Percentiles rank a stretch among this genome's conserved stretches.
Evolutionary conservation across 1,284 basidiomycete genomes (phyloP).

Genomic region (Binderoboletus segoi): DNA sequence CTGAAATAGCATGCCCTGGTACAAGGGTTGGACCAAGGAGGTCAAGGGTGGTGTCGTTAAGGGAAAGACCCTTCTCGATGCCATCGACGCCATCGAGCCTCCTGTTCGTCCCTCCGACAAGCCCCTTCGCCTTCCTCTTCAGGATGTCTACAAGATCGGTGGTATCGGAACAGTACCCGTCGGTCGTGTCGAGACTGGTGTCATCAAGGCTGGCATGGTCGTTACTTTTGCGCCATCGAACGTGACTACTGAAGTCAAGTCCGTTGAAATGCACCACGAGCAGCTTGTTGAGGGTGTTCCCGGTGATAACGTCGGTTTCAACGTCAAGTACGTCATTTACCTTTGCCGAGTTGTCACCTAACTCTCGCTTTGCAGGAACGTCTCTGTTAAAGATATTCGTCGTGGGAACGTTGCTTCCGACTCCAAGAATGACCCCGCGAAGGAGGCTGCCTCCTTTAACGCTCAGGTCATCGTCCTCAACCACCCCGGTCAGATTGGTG

Average conservation of each 20-base stretch:
- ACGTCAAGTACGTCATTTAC: conserved; percentile 75
- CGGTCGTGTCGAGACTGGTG: conserved; percentile 99
- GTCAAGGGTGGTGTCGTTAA: conserved; percentile 90
- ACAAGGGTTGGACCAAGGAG: conserved; percentile 99
- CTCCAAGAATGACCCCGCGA: conserved; percentile 99
- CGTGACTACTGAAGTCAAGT: conserved; percentile 99
- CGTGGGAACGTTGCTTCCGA: conserved; percentile 99
- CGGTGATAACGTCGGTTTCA: conserved; percentile 99
- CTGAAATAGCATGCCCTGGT: conserved; percentile 90
- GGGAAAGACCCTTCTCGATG: conserved; percentile 99
- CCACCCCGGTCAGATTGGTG: conserved; percentile 99
- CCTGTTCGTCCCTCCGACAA: conserved; percentile 97
- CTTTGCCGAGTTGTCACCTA: neutral
- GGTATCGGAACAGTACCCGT: conserved; percentile 99
- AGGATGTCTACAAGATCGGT: conserved; percentile 99
- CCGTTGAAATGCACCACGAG: conserved; percentile 99
- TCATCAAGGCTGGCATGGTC: conserved; percentile 99
- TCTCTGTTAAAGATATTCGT: conserved; percentile 99
- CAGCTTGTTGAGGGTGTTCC: conserved; percentile 94
- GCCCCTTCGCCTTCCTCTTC: conserved; percentile 99
- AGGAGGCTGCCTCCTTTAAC: conserved; percentile 99
- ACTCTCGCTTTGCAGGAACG: conserved; percentile 74
- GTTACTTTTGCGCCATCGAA: conserved; percentile 96
- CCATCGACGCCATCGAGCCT: conserved; percentile 99
- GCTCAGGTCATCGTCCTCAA: conserved; percentile 99